Evolutionary conservation across 2,329 filamentous ascomycete species (phyloP).

Genomic region (Colletotrichum orchidophilum): DNA sequence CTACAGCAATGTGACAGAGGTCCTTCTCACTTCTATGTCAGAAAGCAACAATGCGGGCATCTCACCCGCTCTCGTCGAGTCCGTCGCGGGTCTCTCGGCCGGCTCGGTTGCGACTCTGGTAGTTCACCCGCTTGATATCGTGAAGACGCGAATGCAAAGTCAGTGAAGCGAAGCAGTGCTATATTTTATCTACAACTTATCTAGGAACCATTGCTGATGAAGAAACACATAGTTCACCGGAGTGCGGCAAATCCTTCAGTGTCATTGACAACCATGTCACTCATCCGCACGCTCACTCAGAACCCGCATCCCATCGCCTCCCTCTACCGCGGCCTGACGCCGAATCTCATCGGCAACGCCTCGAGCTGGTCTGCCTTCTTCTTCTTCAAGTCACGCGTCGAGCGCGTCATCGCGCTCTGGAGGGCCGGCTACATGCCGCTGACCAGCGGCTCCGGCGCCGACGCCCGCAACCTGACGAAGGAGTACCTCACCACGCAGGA

Average conservation of each 20-base stretch:
- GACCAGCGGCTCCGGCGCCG: conserved; percentile 20
- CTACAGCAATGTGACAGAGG: conserved; percentile 23
- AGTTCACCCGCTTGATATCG: conserved; percentile 91
- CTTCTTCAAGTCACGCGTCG: conserved; percentile 71
- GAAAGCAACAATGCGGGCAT: conserved; percentile 64
- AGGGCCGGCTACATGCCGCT: conserved; percentile 37
- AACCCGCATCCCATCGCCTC: conserved; percentile 69
- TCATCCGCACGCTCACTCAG: conserved; percentile 59
- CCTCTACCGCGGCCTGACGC: conserved; percentile 88
- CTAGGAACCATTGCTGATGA: neutral
- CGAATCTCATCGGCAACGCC: conserved; percentile 91
- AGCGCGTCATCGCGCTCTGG: conserved; percentile 54
- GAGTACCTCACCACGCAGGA: conserved; percentile 68
- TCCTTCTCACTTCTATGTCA: conserved; percentile 52
- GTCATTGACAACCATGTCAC: conserved; percentile 58
- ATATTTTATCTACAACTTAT: neutral
- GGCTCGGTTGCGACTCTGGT: conserved; percentile 86
- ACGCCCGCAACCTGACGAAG: conserved; percentile 38
- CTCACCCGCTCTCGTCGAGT: conserved; percentile 84
- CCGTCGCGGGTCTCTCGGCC: conserved; percentile 88
- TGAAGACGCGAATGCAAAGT: conserved; percentile 97
- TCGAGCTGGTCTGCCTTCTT: conserved; percentile 94
- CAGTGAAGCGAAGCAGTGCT: conserved; percentile 39
- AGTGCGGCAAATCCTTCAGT: conserved; percentile 49
- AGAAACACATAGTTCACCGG: conserved; percentile 56